These are phyloP conservation scores for Eutrema japonicum DNA, from an alignment of 345 rosid species.

Conservation along the genomic window DNA sequence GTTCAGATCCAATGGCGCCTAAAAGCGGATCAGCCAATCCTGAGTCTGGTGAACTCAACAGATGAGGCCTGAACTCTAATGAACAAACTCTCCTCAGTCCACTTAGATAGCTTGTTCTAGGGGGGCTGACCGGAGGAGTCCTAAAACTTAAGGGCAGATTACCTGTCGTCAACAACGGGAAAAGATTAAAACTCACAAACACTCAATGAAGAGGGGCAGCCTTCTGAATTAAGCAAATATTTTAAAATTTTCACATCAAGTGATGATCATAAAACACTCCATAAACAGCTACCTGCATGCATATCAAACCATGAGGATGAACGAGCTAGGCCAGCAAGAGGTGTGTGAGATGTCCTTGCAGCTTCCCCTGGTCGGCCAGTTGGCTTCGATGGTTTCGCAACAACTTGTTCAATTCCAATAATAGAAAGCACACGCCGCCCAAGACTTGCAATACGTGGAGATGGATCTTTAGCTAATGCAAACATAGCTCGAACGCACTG, in stretches of 20 bases:
- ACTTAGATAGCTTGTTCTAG: conserved; percentile 74
- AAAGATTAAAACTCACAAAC: conserved; percentile 31
- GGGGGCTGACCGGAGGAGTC: conserved; percentile 99
- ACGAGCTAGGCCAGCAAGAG: conserved; percentile 79
- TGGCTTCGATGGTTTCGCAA: conserved; percentile 66
- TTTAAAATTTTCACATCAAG: conserved; percentile 12
- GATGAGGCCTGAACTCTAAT: conserved; percentile 90
- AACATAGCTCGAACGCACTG: conserved; percentile 82
- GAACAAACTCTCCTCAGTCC: conserved; percentile 96
- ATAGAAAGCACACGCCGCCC: conserved; percentile 83
- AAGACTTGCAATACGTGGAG: conserved; percentile 82
- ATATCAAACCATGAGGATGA: conserved; percentile 97
- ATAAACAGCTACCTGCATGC: conserved; percentile 67
- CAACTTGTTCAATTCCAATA: conserved; percentile 92
- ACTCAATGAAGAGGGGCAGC: conserved; percentile 8
- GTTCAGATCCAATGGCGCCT: conserved; percentile 68
- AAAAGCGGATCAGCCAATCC: conserved; percentile 95
- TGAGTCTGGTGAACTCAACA: conserved; percentile 78
- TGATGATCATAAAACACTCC: conserved; percentile 21
- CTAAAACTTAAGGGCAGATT: conserved; percentile 84
- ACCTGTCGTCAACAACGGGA: conserved; percentile 63
- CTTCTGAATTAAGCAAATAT: conserved; percentile 27
- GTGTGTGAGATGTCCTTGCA: conserved; percentile 57
- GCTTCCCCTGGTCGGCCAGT: conserved; percentile 62
- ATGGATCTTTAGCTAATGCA: conserved; percentile 93